A percentile compares a stretch with the other conserved stretches of the same genome.
These are phyloP conservation scores for Pleodorina starrii DNA, from an alignment of 139 green algal species.

Conservation along the genomic window DNA sequence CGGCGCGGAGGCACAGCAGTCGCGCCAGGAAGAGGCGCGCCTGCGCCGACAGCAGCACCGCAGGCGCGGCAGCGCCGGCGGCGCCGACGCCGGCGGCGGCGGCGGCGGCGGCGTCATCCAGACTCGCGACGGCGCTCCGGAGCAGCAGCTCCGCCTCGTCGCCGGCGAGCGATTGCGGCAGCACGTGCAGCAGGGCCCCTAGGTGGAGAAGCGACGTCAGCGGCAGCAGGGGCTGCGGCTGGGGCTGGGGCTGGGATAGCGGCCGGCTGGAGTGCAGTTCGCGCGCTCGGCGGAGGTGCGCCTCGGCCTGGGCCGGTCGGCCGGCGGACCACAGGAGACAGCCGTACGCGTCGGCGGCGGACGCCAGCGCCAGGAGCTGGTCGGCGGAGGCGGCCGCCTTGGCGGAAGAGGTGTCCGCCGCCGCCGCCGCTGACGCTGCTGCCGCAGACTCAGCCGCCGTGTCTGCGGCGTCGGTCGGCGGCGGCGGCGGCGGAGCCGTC, in stretches of 20 bases:
- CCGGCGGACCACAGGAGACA: constrained; percentile 30
- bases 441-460: neutral
- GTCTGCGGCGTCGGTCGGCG: neutral
- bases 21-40: constrained; percentile 22
- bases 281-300: neutral
- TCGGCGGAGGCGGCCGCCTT: constrained; percentile 9
- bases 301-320: constrained; percentile 22
- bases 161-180: neutral
- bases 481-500: neutral
- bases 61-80: neutral
- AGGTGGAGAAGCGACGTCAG: constrained; percentile 13
- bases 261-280: neutral
- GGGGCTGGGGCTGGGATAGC: neutral
- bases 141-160: constrained; percentile 40
- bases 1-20: neutral
- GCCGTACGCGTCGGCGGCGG: neutral
- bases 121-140: neutral
- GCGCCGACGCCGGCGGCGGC: neutral
- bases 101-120: neutral
- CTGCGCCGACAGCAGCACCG: constrained; percentile 33
- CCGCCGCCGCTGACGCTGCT: too few relatives aligned
- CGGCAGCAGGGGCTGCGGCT: neutral
- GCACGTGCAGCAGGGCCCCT: constrained; percentile 19
- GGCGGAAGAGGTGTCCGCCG: too few relatives aligned
- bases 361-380: neutral